These are phyloP conservation scores for Holtermanniella nyarrowii DNA, from an alignment of 768 basidiomycete species.

Conservation along the genomic window DNA sequence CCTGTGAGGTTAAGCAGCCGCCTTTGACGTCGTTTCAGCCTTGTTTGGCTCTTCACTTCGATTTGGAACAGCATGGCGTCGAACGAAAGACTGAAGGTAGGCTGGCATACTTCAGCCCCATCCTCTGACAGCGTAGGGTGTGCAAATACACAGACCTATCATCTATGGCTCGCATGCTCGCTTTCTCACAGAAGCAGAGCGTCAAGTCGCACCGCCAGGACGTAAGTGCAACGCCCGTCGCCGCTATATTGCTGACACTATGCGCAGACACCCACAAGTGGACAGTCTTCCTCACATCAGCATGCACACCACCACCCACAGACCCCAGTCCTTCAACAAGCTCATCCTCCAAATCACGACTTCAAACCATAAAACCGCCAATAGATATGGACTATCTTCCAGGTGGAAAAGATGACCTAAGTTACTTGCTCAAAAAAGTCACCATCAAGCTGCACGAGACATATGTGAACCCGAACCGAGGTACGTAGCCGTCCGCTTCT, in stretches of 20 bases:
- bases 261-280: conserved; percentile 67
- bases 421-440: conserved; percentile 88
- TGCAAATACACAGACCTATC: conserved; percentile 77
- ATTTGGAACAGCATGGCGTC: too few species aligned
- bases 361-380: not conserved
- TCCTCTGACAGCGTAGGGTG: conserved; percentile 48
- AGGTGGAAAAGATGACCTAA: conserved; percentile 80
- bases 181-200: conserved; percentile 62
- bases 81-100: conserved; percentile 12
- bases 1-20: too few species aligned
- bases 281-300: conserved; percentile 90
- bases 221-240: conserved; percentile 20
- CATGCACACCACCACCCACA: conserved; percentile 53
- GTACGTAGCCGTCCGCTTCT: conserved; percentile 47
- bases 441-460: conserved; percentile 97
- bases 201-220: conserved; percentile 21
- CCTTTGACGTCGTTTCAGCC: too few species aligned
- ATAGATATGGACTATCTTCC: conserved; percentile 47
- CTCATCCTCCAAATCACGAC: conserved; percentile 1
- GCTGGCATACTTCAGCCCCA: not conserved
- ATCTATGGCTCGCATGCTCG: conserved; percentile 91
- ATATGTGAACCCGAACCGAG: conserved; percentile 77
- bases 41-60: too few species aligned
- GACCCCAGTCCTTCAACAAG: conserved; percentile 42
- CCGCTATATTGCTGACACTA: conserved; percentile 35